Evolutionary conservation across 2,329 filamentous ascomycete species (phyloP).

Genomic region (Davidsoniella neocaledoniae): DNA sequence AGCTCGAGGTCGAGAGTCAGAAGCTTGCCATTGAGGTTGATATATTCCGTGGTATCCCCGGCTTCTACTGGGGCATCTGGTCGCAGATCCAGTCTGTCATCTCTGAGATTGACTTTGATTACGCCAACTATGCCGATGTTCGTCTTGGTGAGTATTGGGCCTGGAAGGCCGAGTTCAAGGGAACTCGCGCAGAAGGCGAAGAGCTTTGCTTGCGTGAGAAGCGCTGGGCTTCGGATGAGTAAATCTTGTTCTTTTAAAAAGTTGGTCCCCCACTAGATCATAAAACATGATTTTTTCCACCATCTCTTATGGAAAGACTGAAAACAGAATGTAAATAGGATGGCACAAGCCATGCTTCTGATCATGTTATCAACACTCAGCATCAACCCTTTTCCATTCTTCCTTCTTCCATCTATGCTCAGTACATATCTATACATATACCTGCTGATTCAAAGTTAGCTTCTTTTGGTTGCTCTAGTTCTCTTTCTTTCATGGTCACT

Average conservation of each 20-base stretch:
- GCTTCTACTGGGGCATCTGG: conserved; percentile 90
- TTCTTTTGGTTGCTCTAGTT: neutral
- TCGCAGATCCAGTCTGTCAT: conserved; percentile 87
- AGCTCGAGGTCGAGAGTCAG: conserved; percentile 45
- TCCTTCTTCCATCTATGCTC: too few relatives aligned
- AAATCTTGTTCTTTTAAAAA: neutral
- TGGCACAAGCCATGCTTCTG: too few relatives aligned
- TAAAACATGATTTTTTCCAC: too few relatives aligned
- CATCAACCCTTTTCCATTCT: too few relatives aligned
- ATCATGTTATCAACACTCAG: too few relatives aligned
- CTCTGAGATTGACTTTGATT: conserved; percentile 92
- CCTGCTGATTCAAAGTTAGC: too few relatives aligned
- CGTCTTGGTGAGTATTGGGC: conserved; percentile 84
- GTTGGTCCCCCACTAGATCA: too few relatives aligned
- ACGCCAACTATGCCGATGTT: conserved; percentile 74
- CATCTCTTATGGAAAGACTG: too few relatives aligned
- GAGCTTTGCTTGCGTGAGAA: conserved; percentile 59
- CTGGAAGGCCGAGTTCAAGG: conserved; percentile 63
- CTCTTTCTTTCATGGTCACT: neutral
- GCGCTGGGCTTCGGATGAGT: conserved; percentile 50
- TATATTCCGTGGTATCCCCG: conserved; percentile 71
- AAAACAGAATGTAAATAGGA: too few relatives aligned
- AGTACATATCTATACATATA: too few relatives aligned
- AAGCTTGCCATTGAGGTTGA: conserved; percentile 70
- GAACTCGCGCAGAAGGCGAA: conserved; percentile 36